phyloP scores from a whole-genome alignment of 108 stramenopile genomes.

The Discostella stelligeroides region DNA sequence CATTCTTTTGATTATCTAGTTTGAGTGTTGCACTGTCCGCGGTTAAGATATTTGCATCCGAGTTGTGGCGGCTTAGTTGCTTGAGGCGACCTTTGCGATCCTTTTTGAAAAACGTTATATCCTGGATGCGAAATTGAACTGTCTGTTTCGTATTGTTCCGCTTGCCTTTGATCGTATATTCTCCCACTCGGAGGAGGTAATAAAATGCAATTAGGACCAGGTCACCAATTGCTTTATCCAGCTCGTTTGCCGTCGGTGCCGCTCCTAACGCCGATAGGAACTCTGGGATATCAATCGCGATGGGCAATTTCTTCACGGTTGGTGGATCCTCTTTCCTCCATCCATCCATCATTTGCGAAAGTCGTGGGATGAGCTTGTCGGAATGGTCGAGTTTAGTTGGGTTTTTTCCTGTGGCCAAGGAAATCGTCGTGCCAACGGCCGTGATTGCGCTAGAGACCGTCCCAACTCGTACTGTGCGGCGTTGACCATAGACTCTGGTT shows the following conservation, averaged over 20 bases:
- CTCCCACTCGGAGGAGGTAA: neutral
- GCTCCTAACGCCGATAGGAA: neutral
- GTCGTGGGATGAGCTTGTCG: neutral
- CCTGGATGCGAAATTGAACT: neutral
- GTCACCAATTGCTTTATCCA: neutral
- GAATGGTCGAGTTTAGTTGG: neutral
- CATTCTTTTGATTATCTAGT: no score
- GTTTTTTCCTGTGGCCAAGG: constrained; percentile 11
- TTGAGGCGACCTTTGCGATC: neutral
- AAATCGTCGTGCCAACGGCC: constrained; percentile 18
- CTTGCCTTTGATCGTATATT: neutral
- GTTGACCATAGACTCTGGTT: neutral
- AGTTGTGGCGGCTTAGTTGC: no score
- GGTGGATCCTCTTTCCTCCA: neutral
- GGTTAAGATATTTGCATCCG: no score
- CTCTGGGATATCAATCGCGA: constrained; percentile 1
- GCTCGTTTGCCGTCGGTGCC: neutral
- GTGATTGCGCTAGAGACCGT: constrained; percentile 16
- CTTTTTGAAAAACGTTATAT: neutral
- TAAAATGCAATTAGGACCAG: constrained; percentile 9
- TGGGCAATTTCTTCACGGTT: neutral
- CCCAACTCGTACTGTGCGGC: neutral
- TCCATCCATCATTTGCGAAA: neutral
- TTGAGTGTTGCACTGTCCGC: no score
- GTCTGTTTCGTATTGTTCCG: neutral